Evolutionary conservation across 805 yeast genomes (phyloP).

Genomic region (Zygosaccharomyces gambellarensis): DNA sequence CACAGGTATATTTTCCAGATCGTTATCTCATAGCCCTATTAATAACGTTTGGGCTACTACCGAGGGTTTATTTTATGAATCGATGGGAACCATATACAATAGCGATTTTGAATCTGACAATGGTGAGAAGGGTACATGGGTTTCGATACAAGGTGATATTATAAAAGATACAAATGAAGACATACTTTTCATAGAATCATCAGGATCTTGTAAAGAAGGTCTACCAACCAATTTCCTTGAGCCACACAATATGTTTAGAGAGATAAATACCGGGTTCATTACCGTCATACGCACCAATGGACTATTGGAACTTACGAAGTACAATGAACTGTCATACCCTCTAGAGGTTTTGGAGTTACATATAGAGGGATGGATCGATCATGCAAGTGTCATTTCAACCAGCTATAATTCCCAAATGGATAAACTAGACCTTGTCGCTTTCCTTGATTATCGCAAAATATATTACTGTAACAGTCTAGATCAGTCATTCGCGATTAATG

Average conservation of each 20-base stretch:
- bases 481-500: background rate
- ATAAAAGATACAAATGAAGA: conserved; percentile 3
- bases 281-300: conserved; percentile 4
- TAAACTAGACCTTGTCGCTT: conserved; percentile 1
- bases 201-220: background rate
- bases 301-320: background rate
- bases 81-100: conserved; percentile 5
- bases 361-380: background rate
- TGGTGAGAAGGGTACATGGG: conserved; percentile 5
- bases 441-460: background rate
- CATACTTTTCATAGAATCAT: background rate
- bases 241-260: background rate
- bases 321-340: background rate
- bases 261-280: background rate
- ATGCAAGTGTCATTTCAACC: conserved; percentile 4
- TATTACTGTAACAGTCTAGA: background rate
- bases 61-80: conserved; percentile 8
- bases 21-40: conserved; percentile 4
- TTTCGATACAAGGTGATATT: background rate
- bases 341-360: background rate
- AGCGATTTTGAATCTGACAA: background rate
- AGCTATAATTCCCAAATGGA: conserved; percentile 1
- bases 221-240: background rate
- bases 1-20: background rate
- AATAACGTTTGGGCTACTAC: conserved; percentile 8